Evolutionary conservation across 495 filamentous ascomycete species (phyloP), one percentile per base, ranked within the genome.

Genomic region (Aspergillus carlsbadensis): DNA sequence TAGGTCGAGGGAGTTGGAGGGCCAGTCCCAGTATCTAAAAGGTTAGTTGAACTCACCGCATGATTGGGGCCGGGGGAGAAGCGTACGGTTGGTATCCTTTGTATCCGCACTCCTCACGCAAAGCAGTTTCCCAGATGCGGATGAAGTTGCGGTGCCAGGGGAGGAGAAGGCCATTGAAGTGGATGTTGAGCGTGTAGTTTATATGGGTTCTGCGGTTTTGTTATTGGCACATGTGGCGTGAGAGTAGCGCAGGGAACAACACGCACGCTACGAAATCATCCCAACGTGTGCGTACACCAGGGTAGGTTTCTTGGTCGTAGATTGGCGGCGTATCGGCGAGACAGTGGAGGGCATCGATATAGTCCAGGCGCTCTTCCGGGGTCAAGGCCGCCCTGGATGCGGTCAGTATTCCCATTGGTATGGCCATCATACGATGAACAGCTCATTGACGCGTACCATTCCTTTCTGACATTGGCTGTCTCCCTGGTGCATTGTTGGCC

Each of bases 91-190:
- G 44, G n/a, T 47, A 10, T 7, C 44, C 44, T 15, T 18, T 29
- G 59, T 88, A 90, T 22, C 83, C 83, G 60, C 88, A 91, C 62
- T 91, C 87, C 4, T 85, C 77, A 10, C 75, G 72, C 14, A 91
- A 72, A 3, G 86, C 82, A 53, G 77, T 76, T 65, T 90, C 87
- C 67, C 79, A 88, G 2, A 76, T 66, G 52, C 72, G 77, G 21
- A 80, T 65, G 59, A 84, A 88, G 52, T 83, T 84, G 17, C 88
- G 77, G 59, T 92, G 87, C 85, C 86, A 90, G 0, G 81, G 68
- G 22, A 88, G 70, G 67, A 90, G 87, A 54, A 72, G 40, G 4
- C 70, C 70, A 41, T 56, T 70, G 33, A 62, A 57, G 43, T 75
- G 71, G 20, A 69, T 64, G 56, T 62, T 37, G 48, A 68, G 61